Evolutionary conservation across 23 red algal genomes (phyloP), one percentile per base, ranked within the genome.

Genomic region (Gracilariopsis chorda): DNA sequence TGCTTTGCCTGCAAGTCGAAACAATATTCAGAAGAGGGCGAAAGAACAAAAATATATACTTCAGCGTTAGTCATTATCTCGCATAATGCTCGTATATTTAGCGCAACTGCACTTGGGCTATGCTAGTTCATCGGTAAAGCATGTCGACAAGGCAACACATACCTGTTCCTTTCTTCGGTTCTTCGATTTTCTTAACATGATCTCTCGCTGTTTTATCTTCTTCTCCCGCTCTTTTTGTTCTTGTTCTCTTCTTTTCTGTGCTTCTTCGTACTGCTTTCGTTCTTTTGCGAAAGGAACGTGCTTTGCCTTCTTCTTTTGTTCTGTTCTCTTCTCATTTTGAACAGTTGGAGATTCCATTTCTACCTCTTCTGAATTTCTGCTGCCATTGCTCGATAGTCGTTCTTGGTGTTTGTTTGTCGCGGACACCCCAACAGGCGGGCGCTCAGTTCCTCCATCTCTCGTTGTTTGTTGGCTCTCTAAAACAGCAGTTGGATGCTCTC

Each of bases 281-380:
- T 89, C 61, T 33, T 89, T 89, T 0, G 72, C 55, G 53, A 89
- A 89, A 42, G 85, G 85, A 9, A 62, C 25, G 56, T 78, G 78
- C 39, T 67, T 86, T 34, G 36, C 44, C 28, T 32, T 32, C 67
- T 11, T 37, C 9, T 20, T 74, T 10, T 39, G 24, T 10, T 74
- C 67, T 20, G 21, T 41, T 13, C 14, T 27, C 24, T 14, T 9
- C n/a, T n/a, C n/a, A 55, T 55, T 55, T n/a, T 55, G 49, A 55
- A n/a, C 49, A 55, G 16, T 55, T 55, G 49, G n/a, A 55, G n/a
- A 16, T 16, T 14, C 49, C 49, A 14, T 55, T 55, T 55, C 49
- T 16, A 16, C n/a, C 16, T 55, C n/a, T 16, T n/a, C 49, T 16
- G 16, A 14, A 55, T 16, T 14, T 16, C 49, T 55, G 49, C 14